Conservation (phyloP, 2,329 filamentous ascomycete genomes). For the Pseudovirgaria hyperparasitica region DNA sequence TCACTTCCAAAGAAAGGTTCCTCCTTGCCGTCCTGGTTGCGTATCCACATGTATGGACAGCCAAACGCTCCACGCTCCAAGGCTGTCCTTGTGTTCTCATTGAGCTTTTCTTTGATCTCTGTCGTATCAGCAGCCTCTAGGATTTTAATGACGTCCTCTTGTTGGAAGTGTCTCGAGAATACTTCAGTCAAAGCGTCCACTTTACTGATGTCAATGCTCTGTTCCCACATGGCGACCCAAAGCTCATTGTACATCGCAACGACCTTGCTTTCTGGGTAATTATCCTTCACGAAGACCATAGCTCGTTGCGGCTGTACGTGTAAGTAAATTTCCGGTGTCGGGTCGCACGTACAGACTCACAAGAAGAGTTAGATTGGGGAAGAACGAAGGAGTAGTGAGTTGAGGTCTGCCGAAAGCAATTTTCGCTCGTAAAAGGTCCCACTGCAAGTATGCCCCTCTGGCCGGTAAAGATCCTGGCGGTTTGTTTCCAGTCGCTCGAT, state of each 20-base stretch:
- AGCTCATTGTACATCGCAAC: constrained; percentile 42
- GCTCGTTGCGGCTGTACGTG: constrained; percentile 50
- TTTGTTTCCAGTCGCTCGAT: constrained; percentile 45
- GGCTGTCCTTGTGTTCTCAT: constrained; percentile 46
- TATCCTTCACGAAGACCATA: constrained; percentile 52
- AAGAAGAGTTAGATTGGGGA: constrained; percentile 42
- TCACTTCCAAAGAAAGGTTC: constrained; percentile 72
- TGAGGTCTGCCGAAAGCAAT: constrained; percentile 36
- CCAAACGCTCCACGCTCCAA: constrained; percentile 60
- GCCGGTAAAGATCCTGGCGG: constrained; percentile 60
- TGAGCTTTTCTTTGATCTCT: constrained; percentile 41
- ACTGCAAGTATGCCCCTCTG: constrained; percentile 48
- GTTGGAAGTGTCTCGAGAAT: constrained; percentile 35
- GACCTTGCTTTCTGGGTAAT: constrained; percentile 37
- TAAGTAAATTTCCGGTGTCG: constrained; percentile 22
- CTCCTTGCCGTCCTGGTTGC: constrained; percentile 41
- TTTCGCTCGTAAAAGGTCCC: constrained; percentile 37
- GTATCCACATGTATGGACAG: constrained; percentile 62
- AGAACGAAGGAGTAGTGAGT: constrained; percentile 34
- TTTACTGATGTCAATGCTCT: constrained; percentile 46
- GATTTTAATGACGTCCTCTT: constrained; percentile 42
- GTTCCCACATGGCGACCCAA: constrained; percentile 51
- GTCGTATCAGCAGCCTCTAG: constrained; percentile 38
- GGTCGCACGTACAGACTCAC: constrained; percentile 20
- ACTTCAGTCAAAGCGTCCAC: constrained; percentile 38